Conservation (phyloP, 2,329 filamentous ascomycete species). For the Colletotrichum nymphaeae region DNA sequence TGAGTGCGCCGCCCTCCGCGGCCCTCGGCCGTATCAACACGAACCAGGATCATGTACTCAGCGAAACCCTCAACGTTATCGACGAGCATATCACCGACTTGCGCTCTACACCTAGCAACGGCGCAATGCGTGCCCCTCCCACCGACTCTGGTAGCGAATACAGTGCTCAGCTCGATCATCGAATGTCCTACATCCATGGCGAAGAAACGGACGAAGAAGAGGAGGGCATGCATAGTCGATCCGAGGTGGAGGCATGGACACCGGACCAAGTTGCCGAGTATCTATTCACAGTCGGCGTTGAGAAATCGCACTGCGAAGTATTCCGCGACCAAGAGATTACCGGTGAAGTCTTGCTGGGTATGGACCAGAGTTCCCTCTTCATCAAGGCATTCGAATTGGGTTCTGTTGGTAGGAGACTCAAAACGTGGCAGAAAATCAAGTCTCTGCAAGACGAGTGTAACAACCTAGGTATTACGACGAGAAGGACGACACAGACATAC, state of each 20-base stretch:
- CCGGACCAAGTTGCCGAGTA: constrained; percentile 89
- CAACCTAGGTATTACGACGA: constrained; percentile 55
- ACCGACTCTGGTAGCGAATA: constrained; percentile 92
- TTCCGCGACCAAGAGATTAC: constrained; percentile 97
- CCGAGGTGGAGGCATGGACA: constrained; percentile 84
- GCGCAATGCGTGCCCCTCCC: constrained; percentile 61
- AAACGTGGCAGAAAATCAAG: constrained; percentile 98
- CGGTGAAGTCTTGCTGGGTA: constrained; percentile 90
- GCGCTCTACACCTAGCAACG: constrained; percentile 64
- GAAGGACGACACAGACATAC: constrained; percentile 67
- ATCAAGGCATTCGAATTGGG: constrained; percentile 96
- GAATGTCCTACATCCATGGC: constrained; percentile 91
- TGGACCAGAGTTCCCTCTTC: constrained; percentile 95
- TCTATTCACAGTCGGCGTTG: constrained; percentile 85
- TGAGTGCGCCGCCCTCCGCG: constrained; percentile 24
- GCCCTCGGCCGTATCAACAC: constrained; percentile 53
- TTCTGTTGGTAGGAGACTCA: constrained; percentile 87
- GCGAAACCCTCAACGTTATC: constrained; percentile 95
- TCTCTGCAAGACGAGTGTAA: constrained; percentile 88
- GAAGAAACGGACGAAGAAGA: constrained; percentile 97
- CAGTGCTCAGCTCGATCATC: constrained; percentile 80
- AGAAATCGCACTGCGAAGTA: constrained; percentile 90
- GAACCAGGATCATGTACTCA: constrained; percentile 79
- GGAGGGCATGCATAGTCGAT: constrained; percentile 71
- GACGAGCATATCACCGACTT: constrained; percentile 97